Percentiles rank a stretch among this genome's conserved stretches.
phyloP scores from a whole-genome alignment of 371 early-diverging fungal species.

The Enteropsectra breve region DNA sequence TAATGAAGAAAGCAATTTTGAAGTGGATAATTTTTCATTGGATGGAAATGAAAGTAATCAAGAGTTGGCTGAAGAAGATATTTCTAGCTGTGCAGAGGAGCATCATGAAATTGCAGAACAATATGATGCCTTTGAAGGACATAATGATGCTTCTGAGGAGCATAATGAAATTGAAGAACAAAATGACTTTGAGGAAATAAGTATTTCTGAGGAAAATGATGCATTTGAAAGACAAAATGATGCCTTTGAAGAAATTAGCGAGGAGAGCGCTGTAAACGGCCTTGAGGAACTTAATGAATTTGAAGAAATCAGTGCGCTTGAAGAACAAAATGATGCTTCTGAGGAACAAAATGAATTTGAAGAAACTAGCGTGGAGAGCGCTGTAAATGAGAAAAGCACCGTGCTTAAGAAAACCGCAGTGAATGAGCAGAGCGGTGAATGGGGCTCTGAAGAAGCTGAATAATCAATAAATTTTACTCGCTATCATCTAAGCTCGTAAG shows the following conservation, averaged over 20 bases:
- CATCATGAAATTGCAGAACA: neutral
- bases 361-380: neutral
- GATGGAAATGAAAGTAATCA: neutral
- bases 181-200: conserved; percentile 2
- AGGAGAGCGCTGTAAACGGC: neutral
- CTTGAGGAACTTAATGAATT: neutral
- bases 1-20: too few species aligned
- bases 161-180: neutral
- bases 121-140: neutral
- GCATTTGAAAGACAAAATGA: neutral
- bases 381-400: too few species aligned
- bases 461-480: conserved; percentile 7
- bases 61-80: neutral
- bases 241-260: neutral
- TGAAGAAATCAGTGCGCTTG: neutral
- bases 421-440: too few species aligned
- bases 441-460: too few species aligned
- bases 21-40: neutral
- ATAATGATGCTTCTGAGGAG: neutral
- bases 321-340: neutral
- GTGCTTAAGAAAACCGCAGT: too few species aligned
- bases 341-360: neutral
- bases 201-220: neutral
- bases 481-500: conserved; percentile 37
- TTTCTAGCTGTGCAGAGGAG: neutral